Evolutionary conservation across 108 stramenopile genomes (phyloP).

Genomic region (Fistulifera pelliculosa): DNA sequence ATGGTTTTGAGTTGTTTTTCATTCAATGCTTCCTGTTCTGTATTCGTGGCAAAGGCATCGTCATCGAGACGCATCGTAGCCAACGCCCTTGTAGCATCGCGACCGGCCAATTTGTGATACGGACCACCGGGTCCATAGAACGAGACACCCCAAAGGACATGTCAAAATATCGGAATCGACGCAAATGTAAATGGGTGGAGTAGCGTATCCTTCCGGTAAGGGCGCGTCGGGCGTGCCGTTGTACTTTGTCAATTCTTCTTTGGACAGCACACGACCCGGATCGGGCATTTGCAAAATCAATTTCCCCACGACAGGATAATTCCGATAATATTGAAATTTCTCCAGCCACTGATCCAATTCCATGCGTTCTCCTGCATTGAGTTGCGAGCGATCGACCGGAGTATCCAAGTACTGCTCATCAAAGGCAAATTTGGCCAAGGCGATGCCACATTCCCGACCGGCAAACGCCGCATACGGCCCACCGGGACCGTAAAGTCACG

Average conservation of each 20-base stretch:
- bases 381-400: conserved; percentile 48
- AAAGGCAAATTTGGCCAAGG: conserved; percentile 91
- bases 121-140: conserved; percentile 70
- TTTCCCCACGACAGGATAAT: conserved; percentile 86
- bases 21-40: conserved; percentile 64
- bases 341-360: conserved; percentile 86
- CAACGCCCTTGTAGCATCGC: conserved; percentile 86
- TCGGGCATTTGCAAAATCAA: conserved; percentile 62
- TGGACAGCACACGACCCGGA: conserved; percentile 48
- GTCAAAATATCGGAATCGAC: conserved; percentile 85
- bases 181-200: conserved; percentile 79
- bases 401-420: conserved; percentile 78
- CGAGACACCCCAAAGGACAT: conserved; percentile 89
- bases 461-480: conserved; percentile 91
- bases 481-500: conserved; percentile 86
- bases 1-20: conserved; percentile 79
- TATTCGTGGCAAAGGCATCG: conserved; percentile 66
- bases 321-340: conserved; percentile 85
- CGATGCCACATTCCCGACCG: conserved; percentile 90
- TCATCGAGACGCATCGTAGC: conserved; percentile 96
- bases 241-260: conserved; percentile 54
- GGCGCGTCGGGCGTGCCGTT: conserved; percentile 33
- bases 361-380: conserved; percentile 72
- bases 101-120: conserved; percentile 93
- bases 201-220: conserved; percentile 61